Evolutionary conservation across 805 yeast genomes (phyloP).

Genomic region (Zygosaccharomyces bailii): DNA sequence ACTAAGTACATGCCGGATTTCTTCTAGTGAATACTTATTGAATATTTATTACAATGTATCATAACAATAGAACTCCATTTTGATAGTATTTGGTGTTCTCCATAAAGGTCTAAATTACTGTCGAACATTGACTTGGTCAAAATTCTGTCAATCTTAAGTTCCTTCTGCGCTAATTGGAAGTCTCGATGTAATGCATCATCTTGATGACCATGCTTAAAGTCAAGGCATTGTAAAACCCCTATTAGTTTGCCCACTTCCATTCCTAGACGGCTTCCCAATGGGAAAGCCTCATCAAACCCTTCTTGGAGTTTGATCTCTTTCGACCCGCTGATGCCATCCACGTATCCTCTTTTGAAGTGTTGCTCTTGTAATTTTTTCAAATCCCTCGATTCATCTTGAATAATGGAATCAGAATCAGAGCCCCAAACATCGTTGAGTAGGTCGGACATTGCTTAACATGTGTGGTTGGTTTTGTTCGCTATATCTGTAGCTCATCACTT

Average conservation of each 20-base stretch:
- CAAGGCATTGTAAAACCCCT: constrained; percentile 45
- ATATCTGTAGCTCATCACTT: background rate
- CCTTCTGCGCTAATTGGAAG: constrained; percentile 44
- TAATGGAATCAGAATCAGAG: constrained; percentile 19
- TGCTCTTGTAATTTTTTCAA: constrained; percentile 47
- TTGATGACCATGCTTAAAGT: constrained; percentile 18
- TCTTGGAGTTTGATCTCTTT: constrained; percentile 67
- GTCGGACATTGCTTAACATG: constrained; percentile 8
- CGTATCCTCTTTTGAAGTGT: constrained; percentile 77
- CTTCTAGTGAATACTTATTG: constrained; percentile 10
- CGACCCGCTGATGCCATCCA: constrained; percentile 70
- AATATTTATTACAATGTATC: constrained; percentile 20
- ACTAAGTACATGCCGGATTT: too few species aligned
- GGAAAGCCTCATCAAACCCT: constrained; percentile 81
- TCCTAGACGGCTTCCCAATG: constrained; percentile 70
- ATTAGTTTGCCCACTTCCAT: constrained; percentile 59
- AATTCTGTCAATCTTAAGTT: constrained; percentile 56
- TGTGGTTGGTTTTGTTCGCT: background rate
- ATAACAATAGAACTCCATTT: constrained; percentile 43
- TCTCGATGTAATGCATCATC: constrained; percentile 21
- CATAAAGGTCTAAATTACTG: constrained; percentile 41
- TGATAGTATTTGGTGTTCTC: constrained; percentile 39
- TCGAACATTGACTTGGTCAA: constrained; percentile 55
- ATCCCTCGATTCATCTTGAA: constrained; percentile 22
- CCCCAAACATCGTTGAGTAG: constrained; percentile 28